phyloP scores from a whole-genome alignment of 345 rosid genomes.

The Physaria fendleri region DNA sequence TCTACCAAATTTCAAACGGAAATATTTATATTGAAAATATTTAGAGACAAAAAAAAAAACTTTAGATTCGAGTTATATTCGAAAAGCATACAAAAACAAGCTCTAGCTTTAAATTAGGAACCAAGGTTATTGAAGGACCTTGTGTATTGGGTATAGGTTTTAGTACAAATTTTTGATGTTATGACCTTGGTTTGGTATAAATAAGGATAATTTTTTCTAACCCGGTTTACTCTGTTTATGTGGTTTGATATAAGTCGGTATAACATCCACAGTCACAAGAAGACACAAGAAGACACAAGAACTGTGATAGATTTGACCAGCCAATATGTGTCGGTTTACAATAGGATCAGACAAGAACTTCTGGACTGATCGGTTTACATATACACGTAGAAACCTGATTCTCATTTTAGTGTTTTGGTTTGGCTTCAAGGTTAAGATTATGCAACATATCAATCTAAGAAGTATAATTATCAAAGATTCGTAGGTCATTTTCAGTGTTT shows the following conservation, averaged over 20 bases:
- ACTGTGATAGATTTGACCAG: background rate
- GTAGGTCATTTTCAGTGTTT: slow-evolving; percentile 20
- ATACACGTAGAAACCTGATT: background rate
- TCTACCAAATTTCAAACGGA: too few species aligned
- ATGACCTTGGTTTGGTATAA: background rate
- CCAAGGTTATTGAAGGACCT: too few species aligned
- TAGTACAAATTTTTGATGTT: too few species aligned
- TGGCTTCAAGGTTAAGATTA: background rate
- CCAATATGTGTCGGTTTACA: background rate
- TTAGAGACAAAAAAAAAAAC: too few species aligned
- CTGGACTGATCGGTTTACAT: background rate
- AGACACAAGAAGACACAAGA: background rate
- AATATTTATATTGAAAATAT: too few species aligned
- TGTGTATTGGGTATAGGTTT: too few species aligned
- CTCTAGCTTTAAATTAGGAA: too few species aligned
- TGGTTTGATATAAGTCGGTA: too few species aligned
- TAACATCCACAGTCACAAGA: too few species aligned
- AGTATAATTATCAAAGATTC: slow-evolving; percentile 23
- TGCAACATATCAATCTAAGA: background rate
- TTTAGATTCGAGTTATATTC: too few species aligned
- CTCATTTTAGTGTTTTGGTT: background rate
- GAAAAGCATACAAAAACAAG: too few species aligned
- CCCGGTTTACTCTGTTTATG: background rate
- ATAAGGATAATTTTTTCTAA: background rate
- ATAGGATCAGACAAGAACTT: background rate